phyloP scores from a whole-genome alignment of 345 rosid species.

The Pistacia vera region DNA sequence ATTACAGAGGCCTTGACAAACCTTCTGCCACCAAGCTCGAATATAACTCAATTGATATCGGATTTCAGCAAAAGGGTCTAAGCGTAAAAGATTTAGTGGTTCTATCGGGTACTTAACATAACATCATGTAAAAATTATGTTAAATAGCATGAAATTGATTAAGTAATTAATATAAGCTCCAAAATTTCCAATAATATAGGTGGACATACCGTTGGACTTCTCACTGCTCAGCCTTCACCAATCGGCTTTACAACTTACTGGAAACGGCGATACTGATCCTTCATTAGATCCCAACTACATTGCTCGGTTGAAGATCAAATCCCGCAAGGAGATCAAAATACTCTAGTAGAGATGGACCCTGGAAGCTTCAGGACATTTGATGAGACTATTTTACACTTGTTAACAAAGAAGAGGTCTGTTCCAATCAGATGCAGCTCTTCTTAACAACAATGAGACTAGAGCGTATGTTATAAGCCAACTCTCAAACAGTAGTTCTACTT shows the following conservation, averaged over 20 bases:
- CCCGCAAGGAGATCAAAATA: constrained; percentile 43
- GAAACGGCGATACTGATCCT: constrained; percentile 58
- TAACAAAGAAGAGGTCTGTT: constrained; percentile 62
- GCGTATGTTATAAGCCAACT: constrained; percentile 43
- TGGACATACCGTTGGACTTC: constrained; percentile 71
- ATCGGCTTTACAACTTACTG: constrained; percentile 73
- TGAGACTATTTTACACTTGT: constrained; percentile 46
- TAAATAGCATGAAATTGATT: background rate
- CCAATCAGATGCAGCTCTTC: constrained; percentile 67
- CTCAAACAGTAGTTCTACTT: constrained; percentile 27
- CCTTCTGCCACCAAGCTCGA: constrained; percentile 39
- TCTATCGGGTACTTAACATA: constrained; percentile 44
- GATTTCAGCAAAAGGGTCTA: constrained; percentile 41
- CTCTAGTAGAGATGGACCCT: constrained; percentile 73
- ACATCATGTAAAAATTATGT: background rate
- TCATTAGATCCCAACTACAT: constrained; percentile 43
- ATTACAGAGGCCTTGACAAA: constrained; percentile 24
- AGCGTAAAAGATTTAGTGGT: constrained; percentile 56
- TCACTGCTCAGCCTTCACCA: constrained; percentile 52
- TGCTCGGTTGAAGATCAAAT: constrained; percentile 32
- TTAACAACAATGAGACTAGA: constrained; percentile 44
- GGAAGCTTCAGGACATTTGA: constrained; percentile 71
- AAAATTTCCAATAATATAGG: constrained; percentile 29
- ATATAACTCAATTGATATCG: constrained; percentile 38
- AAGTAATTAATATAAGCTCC: background rate